These are phyloP conservation scores for Hemerocallis citrina DNA, from an alignment of 106 monocot species.

Conservation along the genomic window DNA sequence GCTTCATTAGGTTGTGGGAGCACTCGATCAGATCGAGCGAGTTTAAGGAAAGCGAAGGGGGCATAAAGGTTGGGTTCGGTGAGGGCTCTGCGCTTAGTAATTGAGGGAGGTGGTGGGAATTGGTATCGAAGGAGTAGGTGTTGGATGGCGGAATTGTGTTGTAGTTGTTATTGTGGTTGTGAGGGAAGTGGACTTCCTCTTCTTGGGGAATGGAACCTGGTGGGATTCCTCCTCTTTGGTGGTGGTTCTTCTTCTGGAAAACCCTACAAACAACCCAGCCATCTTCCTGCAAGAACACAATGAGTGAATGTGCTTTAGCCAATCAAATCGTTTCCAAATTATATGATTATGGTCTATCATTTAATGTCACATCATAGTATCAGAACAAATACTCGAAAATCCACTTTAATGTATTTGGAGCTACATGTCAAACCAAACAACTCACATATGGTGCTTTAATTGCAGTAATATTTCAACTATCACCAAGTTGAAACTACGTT, in stretches of 20 bases:
- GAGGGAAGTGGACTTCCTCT: slow-evolving; percentile 4
- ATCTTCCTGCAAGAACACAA: slow-evolving; percentile 39
- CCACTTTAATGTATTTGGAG: too few relatives aligned
- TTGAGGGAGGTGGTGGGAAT: slow-evolving; percentile 66
- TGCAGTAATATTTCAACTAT: too few relatives aligned
- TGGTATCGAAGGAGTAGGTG: slow-evolving; percentile 36
- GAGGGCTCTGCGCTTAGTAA: slow-evolving; percentile 55
- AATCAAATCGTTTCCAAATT: too few relatives aligned
- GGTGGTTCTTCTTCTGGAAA: slow-evolving; percentile 60
- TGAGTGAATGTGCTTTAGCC: too few relatives aligned
- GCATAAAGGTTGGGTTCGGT: slow-evolving; percentile 4
- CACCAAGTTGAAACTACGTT: too few relatives aligned
- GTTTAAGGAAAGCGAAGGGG: too few relatives aligned
- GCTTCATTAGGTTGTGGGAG: slow-evolving; percentile 65
- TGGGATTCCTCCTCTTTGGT: slow-evolving; percentile 15
- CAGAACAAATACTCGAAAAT: too few relatives aligned
- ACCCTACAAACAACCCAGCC: slow-evolving; percentile 64
- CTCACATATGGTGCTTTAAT: too few relatives aligned
- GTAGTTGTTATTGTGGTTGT: slow-evolving; percentile 9
- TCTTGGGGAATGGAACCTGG: slow-evolving; percentile 20
- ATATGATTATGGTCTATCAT: too few relatives aligned
- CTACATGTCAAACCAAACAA: too few relatives aligned
- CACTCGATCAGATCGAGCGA: too few relatives aligned
- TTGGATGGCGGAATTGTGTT: slow-evolving; percentile 33
- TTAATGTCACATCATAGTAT: too few relatives aligned